A percentile compares a stretch with the other conserved stretches of the same genome.
Evolutionary conservation across 345 rosid species (phyloP).

Genomic region (Trapa incisa): DNA sequence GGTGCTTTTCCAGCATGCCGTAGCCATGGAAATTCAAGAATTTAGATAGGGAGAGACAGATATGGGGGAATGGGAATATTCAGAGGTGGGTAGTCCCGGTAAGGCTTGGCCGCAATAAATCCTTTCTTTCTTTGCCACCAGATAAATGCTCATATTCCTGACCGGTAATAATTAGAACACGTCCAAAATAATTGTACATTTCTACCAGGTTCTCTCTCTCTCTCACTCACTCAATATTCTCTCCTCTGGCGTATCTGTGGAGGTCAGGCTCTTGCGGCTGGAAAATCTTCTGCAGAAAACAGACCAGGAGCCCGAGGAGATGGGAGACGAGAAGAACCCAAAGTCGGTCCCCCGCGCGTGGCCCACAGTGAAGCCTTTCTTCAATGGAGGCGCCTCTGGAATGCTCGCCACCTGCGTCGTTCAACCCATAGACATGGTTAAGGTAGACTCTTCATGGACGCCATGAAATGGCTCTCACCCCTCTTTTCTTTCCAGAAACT

Average conservation of each 20-base stretch:
- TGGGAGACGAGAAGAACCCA: slow-evolving; percentile 58
- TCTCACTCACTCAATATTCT: background rate
- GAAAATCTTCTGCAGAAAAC: background rate
- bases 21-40: too few relatives aligned
- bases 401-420: slow-evolving; percentile 98
- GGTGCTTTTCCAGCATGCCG: too few relatives aligned
- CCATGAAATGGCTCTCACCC: background rate
- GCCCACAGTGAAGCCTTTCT: slow-evolving; percentile 77
- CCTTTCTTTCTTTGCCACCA: too few relatives aligned
- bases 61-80: background rate
- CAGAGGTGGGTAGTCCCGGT: too few relatives aligned
- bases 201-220: background rate
- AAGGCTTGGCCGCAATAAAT: too few relatives aligned
- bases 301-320: slow-evolving; percentile 9
- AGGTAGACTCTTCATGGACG: slow-evolving; percentile 29
- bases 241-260: background rate
- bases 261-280: slow-evolving; percentile 3
- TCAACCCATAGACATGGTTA: slow-evolving; percentile 95
- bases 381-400: slow-evolving; percentile 91
- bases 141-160: background rate
- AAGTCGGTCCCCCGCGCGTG: slow-evolving; percentile 46
- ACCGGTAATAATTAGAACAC: background rate
- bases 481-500: background rate
- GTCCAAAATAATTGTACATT: background rate
- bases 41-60: too few relatives aligned